Conservation (phyloP, 345 rosid species). For the Rhodamnia rubescens region DNA sequence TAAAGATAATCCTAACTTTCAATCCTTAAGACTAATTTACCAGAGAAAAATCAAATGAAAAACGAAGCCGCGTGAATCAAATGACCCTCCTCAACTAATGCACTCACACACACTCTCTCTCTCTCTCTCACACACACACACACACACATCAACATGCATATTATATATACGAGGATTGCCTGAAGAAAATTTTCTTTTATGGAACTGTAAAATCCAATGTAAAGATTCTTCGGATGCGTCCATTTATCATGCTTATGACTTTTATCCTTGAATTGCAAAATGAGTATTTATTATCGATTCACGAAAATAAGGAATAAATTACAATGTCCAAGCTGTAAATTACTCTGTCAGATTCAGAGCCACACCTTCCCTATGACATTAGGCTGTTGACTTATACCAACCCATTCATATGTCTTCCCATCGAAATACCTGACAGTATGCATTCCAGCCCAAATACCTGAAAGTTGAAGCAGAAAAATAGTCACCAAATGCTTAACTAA, state of each 20-base stretch:
- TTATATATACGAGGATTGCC: neutral
- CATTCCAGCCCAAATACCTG: slow-evolving; percentile 99
- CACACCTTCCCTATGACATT: slow-evolving; percentile 77
- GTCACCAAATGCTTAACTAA: neutral
- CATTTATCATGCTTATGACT: neutral
- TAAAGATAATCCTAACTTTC: neutral
- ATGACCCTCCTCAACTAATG: too few species aligned
- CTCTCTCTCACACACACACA: too few species aligned
- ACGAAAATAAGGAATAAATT: neutral
- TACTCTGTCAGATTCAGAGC: neutral
- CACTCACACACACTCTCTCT: too few species aligned
- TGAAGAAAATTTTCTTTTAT: neutral
- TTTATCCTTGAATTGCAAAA: neutral
- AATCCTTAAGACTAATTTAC: neutral
- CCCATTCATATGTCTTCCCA: slow-evolving; percentile 98
- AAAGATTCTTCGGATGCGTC: neutral
- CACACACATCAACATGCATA: neutral
- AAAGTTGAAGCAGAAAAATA: neutral
- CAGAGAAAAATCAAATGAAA: neutral
- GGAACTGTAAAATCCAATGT: neutral
- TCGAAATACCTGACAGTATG: slow-evolving; percentile 87
- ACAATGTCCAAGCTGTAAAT: neutral
- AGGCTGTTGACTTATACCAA: slow-evolving; percentile 95
- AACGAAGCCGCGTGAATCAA: neutral
- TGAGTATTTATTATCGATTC: neutral